phyloP scores from a whole-genome alignment of 805 yeast species.

The Yarrowia yakushimensis region DNA sequence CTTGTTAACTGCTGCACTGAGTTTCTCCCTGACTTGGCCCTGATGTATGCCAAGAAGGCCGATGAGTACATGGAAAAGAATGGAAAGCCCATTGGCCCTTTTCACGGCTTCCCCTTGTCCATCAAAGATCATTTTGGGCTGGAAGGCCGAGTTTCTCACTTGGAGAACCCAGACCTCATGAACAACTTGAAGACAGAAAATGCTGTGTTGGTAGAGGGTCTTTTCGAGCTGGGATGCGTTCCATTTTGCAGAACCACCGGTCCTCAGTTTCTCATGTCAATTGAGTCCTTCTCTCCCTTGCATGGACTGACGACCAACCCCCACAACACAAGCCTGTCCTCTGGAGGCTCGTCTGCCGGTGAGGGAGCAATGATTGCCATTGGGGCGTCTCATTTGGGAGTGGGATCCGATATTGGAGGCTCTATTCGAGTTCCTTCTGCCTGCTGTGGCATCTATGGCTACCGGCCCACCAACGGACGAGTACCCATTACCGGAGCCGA shows the following conservation, averaged over 20 bases:
- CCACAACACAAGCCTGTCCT: conserved; percentile 42
- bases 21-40: conserved; percentile 55
- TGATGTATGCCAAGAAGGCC: conserved; percentile 51
- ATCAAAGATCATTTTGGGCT: conserved; percentile 52
- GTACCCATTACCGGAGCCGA: conserved; percentile 41
- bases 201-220: conserved; percentile 42
- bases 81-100: conserved; percentile 55
- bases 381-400: conserved; percentile 50
- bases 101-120: conserved; percentile 66
- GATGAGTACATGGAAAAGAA: conserved; percentile 49
- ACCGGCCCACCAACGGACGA: conserved; percentile 45
- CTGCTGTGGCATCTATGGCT: conserved; percentile 48
- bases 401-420: conserved; percentile 56
- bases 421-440: conserved; percentile 50
- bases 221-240: conserved; percentile 50
- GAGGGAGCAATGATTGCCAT: conserved; percentile 50
- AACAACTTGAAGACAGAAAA: conserved; percentile 37
- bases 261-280: conserved; percentile 51
- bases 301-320: conserved; percentile 50
- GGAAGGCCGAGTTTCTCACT: conserved; percentile 47
- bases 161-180: conserved; percentile 42
- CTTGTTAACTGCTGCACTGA: conserved; percentile 42
- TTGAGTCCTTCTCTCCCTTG: conserved; percentile 46
- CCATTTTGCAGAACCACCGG: conserved; percentile 53
- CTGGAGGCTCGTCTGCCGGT: conserved; percentile 59